These are phyloP conservation scores for Thraustochytrium striatum DNA, from an alignment of 352 stramenopile species.

Conservation along the genomic window DNA sequence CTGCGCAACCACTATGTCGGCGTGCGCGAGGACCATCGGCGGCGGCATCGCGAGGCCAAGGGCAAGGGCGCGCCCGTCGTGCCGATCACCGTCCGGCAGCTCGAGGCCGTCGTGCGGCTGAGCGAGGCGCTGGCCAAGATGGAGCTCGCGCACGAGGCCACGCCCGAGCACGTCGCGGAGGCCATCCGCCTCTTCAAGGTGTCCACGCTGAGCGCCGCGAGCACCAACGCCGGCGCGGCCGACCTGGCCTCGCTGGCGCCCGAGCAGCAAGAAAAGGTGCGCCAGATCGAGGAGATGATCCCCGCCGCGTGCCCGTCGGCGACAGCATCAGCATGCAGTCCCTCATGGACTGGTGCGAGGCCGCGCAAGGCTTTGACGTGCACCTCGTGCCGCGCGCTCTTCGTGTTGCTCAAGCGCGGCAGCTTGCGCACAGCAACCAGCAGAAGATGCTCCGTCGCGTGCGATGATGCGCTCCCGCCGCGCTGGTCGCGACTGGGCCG, in stretches of 20 bases:
- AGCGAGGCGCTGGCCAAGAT: conserved; percentile 96
- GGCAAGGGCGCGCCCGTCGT: conserved; percentile 68
- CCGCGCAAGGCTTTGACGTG: conserved; percentile 64
- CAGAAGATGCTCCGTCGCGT: conserved; percentile 65
- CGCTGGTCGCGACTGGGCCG: no score
- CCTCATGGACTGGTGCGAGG: conserved; percentile 65
- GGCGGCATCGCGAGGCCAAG: conserved; percentile 70
- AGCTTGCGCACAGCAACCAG: conserved; percentile 69
- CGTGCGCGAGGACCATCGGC: conserved; percentile 82
- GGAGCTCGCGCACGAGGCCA: conserved; percentile 74
- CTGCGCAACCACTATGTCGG: conserved; percentile 95
- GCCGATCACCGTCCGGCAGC: conserved; percentile 96
- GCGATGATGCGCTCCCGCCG: conserved; percentile 56
- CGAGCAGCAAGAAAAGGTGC: conserved; percentile 41
- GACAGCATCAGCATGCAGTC: conserved; percentile 64
- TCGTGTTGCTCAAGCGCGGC: conserved; percentile 63
- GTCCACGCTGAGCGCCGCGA: conserved; percentile 93
- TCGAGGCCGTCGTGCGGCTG: conserved; percentile 95
- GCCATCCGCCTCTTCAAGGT: conserved; percentile 95
- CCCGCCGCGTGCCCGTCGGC: conserved; percentile 62
- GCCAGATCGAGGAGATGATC: conserved; percentile 70
- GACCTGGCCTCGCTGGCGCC: conserved; percentile 47
- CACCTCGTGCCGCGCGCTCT: conserved; percentile 63
- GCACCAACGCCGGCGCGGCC: conserved; percentile 68
- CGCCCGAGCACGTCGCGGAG: conserved; percentile 86